Evolutionary conservation across 2,329 filamentous ascomycete species (phyloP), one percentile per base, ranked within the genome.

Genomic region (Colletotrichum sublineola): DNA sequence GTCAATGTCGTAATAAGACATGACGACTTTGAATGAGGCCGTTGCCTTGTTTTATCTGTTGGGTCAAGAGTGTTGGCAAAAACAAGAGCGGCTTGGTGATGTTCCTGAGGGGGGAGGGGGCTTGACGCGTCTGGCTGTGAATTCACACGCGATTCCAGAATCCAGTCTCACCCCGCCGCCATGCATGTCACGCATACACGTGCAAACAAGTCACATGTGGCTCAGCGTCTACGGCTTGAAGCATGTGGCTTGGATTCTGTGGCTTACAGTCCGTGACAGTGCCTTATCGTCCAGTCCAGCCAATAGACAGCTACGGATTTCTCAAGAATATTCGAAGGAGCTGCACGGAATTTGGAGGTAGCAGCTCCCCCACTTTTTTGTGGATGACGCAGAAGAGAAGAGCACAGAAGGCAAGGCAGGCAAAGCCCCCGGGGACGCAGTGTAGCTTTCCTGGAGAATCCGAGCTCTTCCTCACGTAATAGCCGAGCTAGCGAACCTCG

Each of bases 1-100:
- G 77, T 95, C 92, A 70, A 96, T 89, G 80, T 95, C 92, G 86
- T 96, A 97, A 86, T 97, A 97, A 48, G 92, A 93, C 90, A 92
- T 73, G 44, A 7, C 42, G 15, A 2, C 11, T 61, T 9, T 8
- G 31, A 1, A 12, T 14, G 7, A 31, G n/a, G 0, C 5, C 24
- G 18, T 29, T 0, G 31, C 12, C 29, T 6, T 9, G 15, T 7
- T 5, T 14, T 42, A 14, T 18, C 8, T n/a, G 29, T 46, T 14
- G 15, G 5, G n/a, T 40, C 7, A 11, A 38, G 11, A 38, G 14
- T 20, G 15, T 40, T 31, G 33, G 24, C 33, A 31, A 18, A 53
- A n/a, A 9, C 9, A 40, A 8, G 6, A 2, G 5, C 46, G 11
- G 18, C 31, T 40, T 40, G 46, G 14, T 36, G 33, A 12, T 11